These are phyloP conservation scores for Cotoneaster glaucophyllus DNA, from an alignment of 306 rosid genomes.

Conservation along the genomic window DNA sequence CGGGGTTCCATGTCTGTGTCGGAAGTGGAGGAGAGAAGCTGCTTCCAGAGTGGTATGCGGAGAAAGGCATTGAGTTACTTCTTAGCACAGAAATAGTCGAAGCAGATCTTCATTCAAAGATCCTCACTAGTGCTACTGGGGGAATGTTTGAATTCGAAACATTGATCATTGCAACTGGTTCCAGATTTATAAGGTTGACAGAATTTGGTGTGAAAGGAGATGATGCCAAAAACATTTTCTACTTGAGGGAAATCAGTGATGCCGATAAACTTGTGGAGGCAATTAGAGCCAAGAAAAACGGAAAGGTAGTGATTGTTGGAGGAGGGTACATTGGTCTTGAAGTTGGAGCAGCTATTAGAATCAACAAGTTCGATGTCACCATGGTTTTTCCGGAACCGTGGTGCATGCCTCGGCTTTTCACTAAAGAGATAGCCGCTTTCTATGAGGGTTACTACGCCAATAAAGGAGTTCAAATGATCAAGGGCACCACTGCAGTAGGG, in stretches of 20 bases:
- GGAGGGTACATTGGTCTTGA: conserved; percentile 48
- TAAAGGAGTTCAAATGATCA: conserved; percentile 30
- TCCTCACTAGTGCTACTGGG: conserved; percentile 21
- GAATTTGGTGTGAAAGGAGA: conserved; percentile 29
- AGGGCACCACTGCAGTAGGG: conserved; percentile 13
- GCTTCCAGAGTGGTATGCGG: conserved; percentile 31
- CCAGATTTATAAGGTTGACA: conserved; percentile 12
- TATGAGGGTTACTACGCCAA: conserved; percentile 29
- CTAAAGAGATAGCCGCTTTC: conserved; percentile 26
- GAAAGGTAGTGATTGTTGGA: conserved; percentile 36
- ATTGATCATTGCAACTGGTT: conserved; percentile 41
- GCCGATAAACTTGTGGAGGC: conserved; percentile 30
- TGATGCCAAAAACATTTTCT: conserved; percentile 31
- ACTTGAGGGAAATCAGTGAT: conserved; percentile 39
- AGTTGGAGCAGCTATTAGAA: conserved; percentile 37
- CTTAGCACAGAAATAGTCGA: conserved; percentile 30
- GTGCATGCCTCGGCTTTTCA: conserved; percentile 34
- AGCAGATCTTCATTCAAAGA: conserved; percentile 20
- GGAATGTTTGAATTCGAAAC: conserved; percentile 13
- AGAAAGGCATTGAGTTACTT: conserved; percentile 32
- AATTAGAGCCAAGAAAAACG: conserved; percentile 23
- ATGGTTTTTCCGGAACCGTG: conserved; percentile 25
- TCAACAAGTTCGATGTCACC: conserved; percentile 35
- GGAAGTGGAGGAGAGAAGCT: conserved; percentile 47
- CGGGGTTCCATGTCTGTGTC: conserved; percentile 38